These are phyloP conservation scores for Asterionellopsis glacialis DNA, from an alignment of 108 stramenopile species.

Conservation along the genomic window DNA sequence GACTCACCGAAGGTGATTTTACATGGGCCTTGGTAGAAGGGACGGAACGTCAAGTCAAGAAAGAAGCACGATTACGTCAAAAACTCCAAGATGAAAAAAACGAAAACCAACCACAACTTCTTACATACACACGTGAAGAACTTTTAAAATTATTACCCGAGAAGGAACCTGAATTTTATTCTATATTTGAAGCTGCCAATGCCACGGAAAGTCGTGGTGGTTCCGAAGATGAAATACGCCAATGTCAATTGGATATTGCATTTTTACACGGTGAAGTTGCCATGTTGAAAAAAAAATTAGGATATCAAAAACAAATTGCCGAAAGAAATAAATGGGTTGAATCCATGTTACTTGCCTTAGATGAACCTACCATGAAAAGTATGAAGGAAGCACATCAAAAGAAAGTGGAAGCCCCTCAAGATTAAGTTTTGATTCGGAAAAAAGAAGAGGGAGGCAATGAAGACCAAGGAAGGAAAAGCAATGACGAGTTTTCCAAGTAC, in stretches of 20 bases:
- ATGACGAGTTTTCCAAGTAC: too few relatives aligned
- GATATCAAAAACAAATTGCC: constrained; percentile 8
- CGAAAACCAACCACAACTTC: too few relatives aligned
- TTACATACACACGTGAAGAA: too few relatives aligned
- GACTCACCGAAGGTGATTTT: constrained; percentile 13
- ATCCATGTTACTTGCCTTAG: constrained; percentile 21
- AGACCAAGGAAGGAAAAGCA: too few relatives aligned
- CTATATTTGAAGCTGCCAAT: background rate
- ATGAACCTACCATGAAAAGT: constrained; percentile 16
- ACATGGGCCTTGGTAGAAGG: constrained; percentile 26
- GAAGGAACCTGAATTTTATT: background rate
- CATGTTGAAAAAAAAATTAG: constrained; percentile 29
- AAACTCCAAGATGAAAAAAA: background rate
- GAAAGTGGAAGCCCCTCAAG: constrained; percentile 11
- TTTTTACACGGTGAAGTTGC: constrained; percentile 34
- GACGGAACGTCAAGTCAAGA: background rate
- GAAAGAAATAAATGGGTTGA: constrained; percentile 44
- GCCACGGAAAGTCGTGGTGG: background rate
- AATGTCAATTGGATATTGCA: constrained; percentile 42
- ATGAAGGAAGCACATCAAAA: constrained; percentile 21
- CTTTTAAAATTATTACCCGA: background rate
- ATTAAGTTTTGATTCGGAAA: too few relatives aligned
- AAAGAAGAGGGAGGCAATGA: too few relatives aligned
- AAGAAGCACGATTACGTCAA: background rate
- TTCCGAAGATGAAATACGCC: constrained; percentile 17